Base-by-base conservation (phyloP, 192 early-diverging fungal genomes). In the Mortierella alpina region DNA sequence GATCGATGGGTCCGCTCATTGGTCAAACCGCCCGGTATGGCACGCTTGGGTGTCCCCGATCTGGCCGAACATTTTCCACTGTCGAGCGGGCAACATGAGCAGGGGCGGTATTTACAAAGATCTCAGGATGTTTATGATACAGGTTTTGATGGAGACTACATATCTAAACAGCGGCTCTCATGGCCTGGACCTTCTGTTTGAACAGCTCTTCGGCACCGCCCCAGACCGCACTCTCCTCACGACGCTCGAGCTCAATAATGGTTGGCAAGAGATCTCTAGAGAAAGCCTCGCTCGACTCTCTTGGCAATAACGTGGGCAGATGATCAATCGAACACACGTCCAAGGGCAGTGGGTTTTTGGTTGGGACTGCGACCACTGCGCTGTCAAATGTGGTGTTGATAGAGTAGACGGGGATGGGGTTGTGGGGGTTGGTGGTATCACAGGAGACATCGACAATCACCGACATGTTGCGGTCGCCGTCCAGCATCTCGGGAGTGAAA, bases 271-370 rank as follows among this genome's bases (percentile, higher is more conserved):
- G 75, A 84, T 99, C 96, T 60, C 73, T 68, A 60, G 90, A 90
- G 84, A 98, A 99, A 74, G 90, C 86, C 72, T 99, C 95, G 49
- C 92, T 93, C 7, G 93, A 88, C 82, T 99, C 97, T 60, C 96
- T 90, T 42, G 97, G 96, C 58, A 99, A 83, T 75, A 99, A 90
- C 10, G 94, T 94, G 22, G 97, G 97, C 78, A 99, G 87, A 75
- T 99, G 97, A 84, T 99, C 97, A 70, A 99, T 99, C 11, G 96
- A 94, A 80, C 96, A 91, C 39, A 99, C 93, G 44, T 97, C 93
- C 83, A 98, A 79, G 17, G 95, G 93, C 61, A 87, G 68, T 23
- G 84, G 60, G 55, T 90, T 91, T 88, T 80, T 82, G 51, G 85
- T 73, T 18, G 88, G 68, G 15, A 98, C 92, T 47, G 78, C 81